Conservation (phyloP, 345 rosid species). For the Salix viminalis region DNA sequence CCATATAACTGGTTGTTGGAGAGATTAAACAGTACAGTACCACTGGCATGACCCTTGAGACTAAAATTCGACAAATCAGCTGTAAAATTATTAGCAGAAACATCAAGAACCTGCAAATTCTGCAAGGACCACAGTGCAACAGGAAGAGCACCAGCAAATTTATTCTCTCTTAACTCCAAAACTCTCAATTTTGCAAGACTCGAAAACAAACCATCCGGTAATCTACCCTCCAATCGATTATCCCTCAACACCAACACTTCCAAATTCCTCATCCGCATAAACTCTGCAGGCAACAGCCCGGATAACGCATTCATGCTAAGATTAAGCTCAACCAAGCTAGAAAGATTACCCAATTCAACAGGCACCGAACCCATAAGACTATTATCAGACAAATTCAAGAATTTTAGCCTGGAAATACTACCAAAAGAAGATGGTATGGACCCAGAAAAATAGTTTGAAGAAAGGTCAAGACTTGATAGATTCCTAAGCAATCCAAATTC, state of each 20-base stretch:
- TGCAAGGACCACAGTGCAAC: not conserved
- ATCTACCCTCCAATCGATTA: constrained; percentile 27
- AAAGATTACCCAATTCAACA: constrained; percentile 15
- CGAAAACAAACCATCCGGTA: constrained; percentile 38
- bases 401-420: constrained; percentile 9
- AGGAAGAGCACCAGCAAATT: constrained; percentile 26
- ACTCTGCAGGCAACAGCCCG: constrained; percentile 20
- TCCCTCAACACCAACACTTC: constrained; percentile 6
- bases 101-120: constrained; percentile 17
- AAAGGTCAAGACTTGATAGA: constrained; percentile 25
- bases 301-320: constrained; percentile 21
- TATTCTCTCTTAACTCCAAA: constrained; percentile 40
- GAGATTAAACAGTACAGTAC: constrained; percentile 16
- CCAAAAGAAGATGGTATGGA: constrained; percentile 15
- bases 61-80: constrained; percentile 5
- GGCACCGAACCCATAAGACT: constrained; percentile 20
- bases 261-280: constrained; percentile 15
- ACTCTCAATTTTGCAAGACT: constrained; percentile 37
- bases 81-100: constrained; percentile 25
- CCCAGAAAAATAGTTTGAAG: constrained; percentile 26
- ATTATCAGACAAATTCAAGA: constrained; percentile 21
- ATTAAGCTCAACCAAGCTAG: constrained; percentile 24
- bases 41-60: constrained; percentile 1
- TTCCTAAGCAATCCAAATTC: constrained; percentile 11
- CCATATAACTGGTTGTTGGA: constrained; percentile 29